Evolutionary conservation across 108 stramenopile species (phyloP).

Genomic region (Nitzschia sp.): DNA sequence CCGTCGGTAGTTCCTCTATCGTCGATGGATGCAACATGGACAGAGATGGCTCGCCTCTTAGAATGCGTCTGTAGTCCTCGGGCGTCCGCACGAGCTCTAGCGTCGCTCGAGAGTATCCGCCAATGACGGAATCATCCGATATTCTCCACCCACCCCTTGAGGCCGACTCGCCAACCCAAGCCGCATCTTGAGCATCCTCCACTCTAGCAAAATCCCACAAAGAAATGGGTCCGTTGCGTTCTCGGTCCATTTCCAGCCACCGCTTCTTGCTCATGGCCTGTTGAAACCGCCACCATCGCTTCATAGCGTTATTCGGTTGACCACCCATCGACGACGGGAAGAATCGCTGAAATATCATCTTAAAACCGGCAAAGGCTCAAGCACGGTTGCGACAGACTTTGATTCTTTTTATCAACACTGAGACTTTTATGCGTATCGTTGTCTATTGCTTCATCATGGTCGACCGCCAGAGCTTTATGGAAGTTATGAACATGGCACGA

Average conservation of each 20-base stretch:
- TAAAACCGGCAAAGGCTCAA: no score
- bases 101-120: conserved; percentile 56
- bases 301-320: neutral
- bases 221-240: conserved; percentile 59
- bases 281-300: conserved; percentile 37
- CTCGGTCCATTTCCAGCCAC: conserved; percentile 33
- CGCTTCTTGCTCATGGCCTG: conserved; percentile 36
- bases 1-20: neutral
- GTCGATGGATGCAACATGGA: conserved; percentile 19
- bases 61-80: conserved; percentile 28
- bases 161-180: conserved; percentile 19
- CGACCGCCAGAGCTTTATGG: no score
- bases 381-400: no score
- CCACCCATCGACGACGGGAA: neutral
- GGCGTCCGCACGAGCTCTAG: conserved; percentile 21
- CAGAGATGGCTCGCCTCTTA: conserved; percentile 4
- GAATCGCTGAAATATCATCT: neutral
- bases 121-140: conserved; percentile 84
- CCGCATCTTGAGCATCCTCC: conserved; percentile 77
- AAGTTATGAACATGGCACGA: no score
- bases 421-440: no score
- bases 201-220: conserved; percentile 71
- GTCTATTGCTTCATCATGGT: no score
- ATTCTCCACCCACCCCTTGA: conserved; percentile 69
- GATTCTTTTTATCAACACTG: no score